Base-by-base conservation (phyloP, 2,329 filamentous ascomycete species). In the Fusarium sp. region DNA sequence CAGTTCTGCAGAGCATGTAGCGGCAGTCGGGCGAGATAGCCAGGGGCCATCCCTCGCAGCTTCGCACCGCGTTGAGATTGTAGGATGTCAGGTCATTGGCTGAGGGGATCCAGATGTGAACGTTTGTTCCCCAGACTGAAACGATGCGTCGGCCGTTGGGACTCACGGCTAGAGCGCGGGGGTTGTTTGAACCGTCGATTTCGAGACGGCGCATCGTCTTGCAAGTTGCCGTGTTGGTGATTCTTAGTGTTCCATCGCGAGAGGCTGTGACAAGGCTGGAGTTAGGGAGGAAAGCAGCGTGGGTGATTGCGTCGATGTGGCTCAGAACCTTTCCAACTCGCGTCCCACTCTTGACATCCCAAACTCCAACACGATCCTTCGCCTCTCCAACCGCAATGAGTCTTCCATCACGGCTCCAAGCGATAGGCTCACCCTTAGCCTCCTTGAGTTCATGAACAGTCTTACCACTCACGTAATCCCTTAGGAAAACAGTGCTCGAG, bases 31-130 rank as follows among this genome's bases (percentile, higher is more conserved):
- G 73, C 6, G 81, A 83, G 32, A 83, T 75, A 40, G 74, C 76
- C 54, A 83, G 69, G 22, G 82, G 81, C 80, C 81, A 83, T 27
- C 81, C 81, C 62, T 83, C 82, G 16, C 42, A 64, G 47, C 47
- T 42, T 20, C 81, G 75, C n/a, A 78, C 74, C 5, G 74, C 61
- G 57, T 77, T 74, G 37, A 83, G 74, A 56, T 77, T 76, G 69
- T 81, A 83, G 5, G 75, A 79, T 1, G 77, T 77, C 48, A 83
- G 34, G 54, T 76, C 70, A 49, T 78, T 78, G 10, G 68, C 70
- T 5, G 69, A 61, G 0, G 81, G 77, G 47, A 77, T 58, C 82
- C 82, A 83, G 45, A 79, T 58, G 69, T 81, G 77, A 14, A 83
- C 78, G 10, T 74, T 76, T 2, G 76, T 63, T 51, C 79, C 80